Evolutionary conservation across 495 filamentous ascomycete species (phyloP), one percentile per base, ranked within the genome.

Genomic region (Podospora comata): DNA sequence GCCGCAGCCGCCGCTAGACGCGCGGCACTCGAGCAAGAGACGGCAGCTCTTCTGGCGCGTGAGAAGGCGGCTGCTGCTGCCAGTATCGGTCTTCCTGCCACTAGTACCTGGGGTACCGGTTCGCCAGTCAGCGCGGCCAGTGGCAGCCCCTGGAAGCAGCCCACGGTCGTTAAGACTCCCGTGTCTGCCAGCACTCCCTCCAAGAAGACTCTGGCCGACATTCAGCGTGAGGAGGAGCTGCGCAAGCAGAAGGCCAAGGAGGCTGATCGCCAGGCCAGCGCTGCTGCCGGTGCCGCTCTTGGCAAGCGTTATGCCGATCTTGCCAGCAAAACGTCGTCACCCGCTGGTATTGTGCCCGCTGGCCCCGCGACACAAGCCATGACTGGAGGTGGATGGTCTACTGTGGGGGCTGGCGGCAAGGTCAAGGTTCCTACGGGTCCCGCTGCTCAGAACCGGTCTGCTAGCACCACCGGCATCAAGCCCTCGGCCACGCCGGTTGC

Each of bases 251-350:
- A 90, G 71, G 84, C 86, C 16, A 86, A 87, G 57, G 85, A 87
- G 59, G 73, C 81, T 0, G 81, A 70, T 19, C 67, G 85, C 11
- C 83, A 83, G 71, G 79, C 84, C 32, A 82, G 82, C 5, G 74
- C 82, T 7, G 73, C 84, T n/a, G 70, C 82, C 9, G 75, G 79
- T 16, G 79, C 87, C 26, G 81, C 84, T 55, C 67, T 75, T 19
- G 91, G 91, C 19, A 99, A 98, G 81, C 88, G 95, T 19, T 99
- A 99, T 80, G 96, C 95, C 6, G 94, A 98, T 75, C 88, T 99
- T 48, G 96, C 96, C 23, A 88, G 92, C 80, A 97, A 97, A 81
- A 77, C 19, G 3, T 70, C 72, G 32, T 66, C 68, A 11, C 65
- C 75, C 16, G 69, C 76, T 23, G 60, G 68, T 11, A 62, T 68